Evolutionary conservation across 331 rosid genomes (phyloP).

Genomic region (Spiraea crenata): DNA sequence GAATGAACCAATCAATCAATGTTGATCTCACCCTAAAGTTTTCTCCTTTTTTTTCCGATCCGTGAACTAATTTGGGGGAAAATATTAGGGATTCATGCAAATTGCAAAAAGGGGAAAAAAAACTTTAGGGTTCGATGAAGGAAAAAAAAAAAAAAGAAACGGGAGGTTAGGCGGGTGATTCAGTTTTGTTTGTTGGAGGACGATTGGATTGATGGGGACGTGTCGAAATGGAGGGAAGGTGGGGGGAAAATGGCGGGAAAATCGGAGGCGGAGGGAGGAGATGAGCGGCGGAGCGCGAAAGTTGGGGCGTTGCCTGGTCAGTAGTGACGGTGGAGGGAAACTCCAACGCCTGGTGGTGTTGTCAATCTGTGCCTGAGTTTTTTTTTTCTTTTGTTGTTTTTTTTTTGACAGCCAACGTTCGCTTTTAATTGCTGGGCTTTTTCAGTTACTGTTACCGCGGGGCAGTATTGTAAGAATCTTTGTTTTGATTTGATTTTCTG

Average conservation of each 20-base stretch:
- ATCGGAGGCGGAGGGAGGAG: constrained; percentile 31
- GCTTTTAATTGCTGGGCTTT: background rate
- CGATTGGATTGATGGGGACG: constrained; percentile 11
- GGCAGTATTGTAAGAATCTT: background rate
- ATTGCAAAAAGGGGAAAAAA: background rate
- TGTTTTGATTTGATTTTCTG: too few relatives aligned
- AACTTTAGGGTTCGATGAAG: background rate
- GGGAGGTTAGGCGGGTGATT: background rate
- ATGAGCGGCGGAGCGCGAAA: constrained; percentile 55
- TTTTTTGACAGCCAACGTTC: background rate
- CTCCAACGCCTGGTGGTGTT: background rate
- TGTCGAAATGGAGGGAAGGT: constrained; percentile 3
- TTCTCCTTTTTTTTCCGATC: background rate
- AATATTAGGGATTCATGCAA: background rate
- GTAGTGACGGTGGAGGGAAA: background rate
- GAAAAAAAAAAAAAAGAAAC: background rate
- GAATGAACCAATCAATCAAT: constrained; percentile 13
- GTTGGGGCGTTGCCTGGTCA: constrained; percentile 18
- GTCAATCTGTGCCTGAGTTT: background rate
- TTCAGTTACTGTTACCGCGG: background rate
- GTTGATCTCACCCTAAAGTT: constrained; percentile 15
- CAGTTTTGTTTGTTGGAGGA: background rate
- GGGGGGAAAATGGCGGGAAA: constrained; percentile 18
- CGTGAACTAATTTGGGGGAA: background rate
- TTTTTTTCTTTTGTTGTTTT: too few relatives aligned